Base-by-base conservation (phyloP, 1,284 basidiomycete species). In the Ustilago bromivora region DNA sequence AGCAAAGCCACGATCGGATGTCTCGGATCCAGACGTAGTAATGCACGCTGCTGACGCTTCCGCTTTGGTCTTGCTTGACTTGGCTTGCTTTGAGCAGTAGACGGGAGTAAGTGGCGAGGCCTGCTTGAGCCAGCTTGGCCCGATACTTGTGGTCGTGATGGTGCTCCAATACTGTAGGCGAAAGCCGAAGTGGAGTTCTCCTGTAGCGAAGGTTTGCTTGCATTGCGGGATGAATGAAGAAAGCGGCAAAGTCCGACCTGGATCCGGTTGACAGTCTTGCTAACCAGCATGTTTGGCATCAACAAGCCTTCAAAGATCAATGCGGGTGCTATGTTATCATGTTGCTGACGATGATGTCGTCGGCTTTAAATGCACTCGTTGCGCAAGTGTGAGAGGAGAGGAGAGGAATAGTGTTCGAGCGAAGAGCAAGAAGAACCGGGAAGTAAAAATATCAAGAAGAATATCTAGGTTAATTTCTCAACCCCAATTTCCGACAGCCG, bases 1-100 rank as follows among this genome's bases (percentile, higher is more conserved):
- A 73, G 54, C 6, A 61, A 57, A 23, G 71, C 61, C 0, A 73
- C 12, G 43, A 73, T 17, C 9, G 71, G 55, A 3, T 35, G 54
- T 4, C n/a, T n/a, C 3, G 71, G 61, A 13, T 65, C 66, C 2
- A 73, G 31, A 4, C 71, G 71, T 12, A 73, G 23, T 31, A 73
- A 38, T 53, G 61, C 28, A 9, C 36, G 40, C 34, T 64, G 61
- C 57, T 41, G 51, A 17, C 28, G 59, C 38, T 47, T 51, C 28
- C 38, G 23, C 17, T 31, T 57, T 57, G 40, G 28, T 11, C 11
- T 3, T n/a, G 17, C 31, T 19, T 3, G 10, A 12, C 49, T 13
- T 7, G 31, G 31, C 3, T 17, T 32, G 10, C 49, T 51, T 19
- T 13, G 49, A 51, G 43, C 43, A 7, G 23, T 10, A 46, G 28